A percentile compares a stretch with the other conserved stretches of the same genome.
These are phyloP conservation scores for Castanospermum australe DNA, from an alignment of 306 rosid species.

Conservation along the genomic window DNA sequence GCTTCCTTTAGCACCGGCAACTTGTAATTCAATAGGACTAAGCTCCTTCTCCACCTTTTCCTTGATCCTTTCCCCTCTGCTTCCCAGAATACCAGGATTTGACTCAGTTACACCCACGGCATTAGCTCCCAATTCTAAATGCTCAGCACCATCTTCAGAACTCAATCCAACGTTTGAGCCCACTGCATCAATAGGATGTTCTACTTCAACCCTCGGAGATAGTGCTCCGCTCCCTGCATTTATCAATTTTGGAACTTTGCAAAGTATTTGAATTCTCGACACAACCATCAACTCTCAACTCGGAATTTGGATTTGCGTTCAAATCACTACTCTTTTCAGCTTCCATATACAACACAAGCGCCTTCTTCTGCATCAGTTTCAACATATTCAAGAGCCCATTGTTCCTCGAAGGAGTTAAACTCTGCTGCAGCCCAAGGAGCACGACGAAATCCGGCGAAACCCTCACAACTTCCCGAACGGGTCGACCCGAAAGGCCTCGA, in stretches of 20 bases:
- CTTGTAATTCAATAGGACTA: conserved; percentile 49
- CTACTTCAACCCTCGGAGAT: background rate
- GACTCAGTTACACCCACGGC: background rate
- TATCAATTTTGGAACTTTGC: conserved; percentile 7
- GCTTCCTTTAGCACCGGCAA: conserved; percentile 57
- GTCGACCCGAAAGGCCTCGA: conserved; percentile 56
- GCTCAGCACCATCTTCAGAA: background rate
- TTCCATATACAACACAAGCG: conserved; percentile 39
- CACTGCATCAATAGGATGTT: background rate
- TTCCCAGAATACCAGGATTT: conserved; percentile 38
- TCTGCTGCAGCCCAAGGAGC: conserved; percentile 71
- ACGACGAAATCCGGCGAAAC: conserved; percentile 62
- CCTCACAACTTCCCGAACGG: conserved; percentile 47
- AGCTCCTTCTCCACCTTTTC: conserved; percentile 55
- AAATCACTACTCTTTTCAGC: conserved; percentile 35
- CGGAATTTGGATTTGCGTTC: background rate
- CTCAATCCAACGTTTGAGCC: background rate
- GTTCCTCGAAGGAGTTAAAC: conserved; percentile 64
- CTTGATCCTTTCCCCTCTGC: conserved; percentile 59
- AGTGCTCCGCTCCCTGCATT: background rate
- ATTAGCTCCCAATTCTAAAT: background rate
- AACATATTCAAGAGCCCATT: conserved; percentile 75
- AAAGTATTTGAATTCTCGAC: conserved; percentile 7
- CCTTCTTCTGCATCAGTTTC: conserved; percentile 70
- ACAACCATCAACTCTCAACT: background rate